Evolutionary conservation across 257 asterid genomes (phyloP).

Genomic region (Solanum dulcamara): DNA sequence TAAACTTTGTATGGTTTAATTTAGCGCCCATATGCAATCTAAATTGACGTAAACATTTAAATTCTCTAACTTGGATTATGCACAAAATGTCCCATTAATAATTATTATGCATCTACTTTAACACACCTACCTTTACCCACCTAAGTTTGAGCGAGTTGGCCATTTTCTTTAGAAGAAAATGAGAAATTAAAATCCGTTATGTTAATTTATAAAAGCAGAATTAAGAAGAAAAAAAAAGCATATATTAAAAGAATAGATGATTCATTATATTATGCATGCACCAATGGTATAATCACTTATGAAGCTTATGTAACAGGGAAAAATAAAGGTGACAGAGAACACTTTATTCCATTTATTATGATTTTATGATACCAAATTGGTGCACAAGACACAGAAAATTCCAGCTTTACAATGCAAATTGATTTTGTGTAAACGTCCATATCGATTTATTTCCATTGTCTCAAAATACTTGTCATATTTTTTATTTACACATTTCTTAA

Average conservation of each 20-base stretch:
- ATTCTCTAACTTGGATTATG: not conserved
- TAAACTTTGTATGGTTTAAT: not conserved
- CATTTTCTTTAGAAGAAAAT: not conserved
- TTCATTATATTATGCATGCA: not conserved
- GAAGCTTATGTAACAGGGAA: not conserved
- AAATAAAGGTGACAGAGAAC: not conserved
- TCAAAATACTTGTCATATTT: too few relatives aligned
- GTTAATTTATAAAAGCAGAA: not conserved
- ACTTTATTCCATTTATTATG: too few relatives aligned
- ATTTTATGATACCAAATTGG: too few relatives aligned
- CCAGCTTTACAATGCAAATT: too few relatives aligned
- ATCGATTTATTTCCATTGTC: too few relatives aligned
- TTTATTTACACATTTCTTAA: too few relatives aligned
- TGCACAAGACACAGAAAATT: too few relatives aligned
- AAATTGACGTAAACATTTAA: not conserved
- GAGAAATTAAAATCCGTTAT: not conserved
- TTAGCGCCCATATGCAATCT: not conserved
- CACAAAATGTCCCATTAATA: not conserved
- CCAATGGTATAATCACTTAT: not conserved
- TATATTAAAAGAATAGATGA: not conserved
- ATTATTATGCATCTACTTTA: not conserved
- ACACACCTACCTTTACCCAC: not conserved
- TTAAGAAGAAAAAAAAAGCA: not conserved
- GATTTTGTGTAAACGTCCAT: too few relatives aligned
- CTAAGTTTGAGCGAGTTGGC: not conserved